These are phyloP conservation scores for Crucibulum laeve DNA, from an alignment of 768 basidiomycete genomes.

Conservation along the genomic window DNA sequence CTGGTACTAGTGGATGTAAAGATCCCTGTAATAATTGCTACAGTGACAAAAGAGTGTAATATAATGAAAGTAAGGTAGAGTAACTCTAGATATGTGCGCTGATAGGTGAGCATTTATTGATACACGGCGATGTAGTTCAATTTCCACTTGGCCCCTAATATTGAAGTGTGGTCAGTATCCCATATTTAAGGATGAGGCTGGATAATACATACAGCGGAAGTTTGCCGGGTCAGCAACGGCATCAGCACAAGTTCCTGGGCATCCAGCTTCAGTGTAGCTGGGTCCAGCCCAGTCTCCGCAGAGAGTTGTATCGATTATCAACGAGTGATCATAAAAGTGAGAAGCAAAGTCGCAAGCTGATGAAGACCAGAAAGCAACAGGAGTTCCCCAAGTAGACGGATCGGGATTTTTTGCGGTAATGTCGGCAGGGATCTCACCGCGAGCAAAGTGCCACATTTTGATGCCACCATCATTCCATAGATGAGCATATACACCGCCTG, in stretches of 20 bases:
- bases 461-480: conserved; percentile 53
- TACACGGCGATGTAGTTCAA: too few species aligned
- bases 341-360: conserved; percentile 40
- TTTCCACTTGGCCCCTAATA: too few species aligned
- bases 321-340: conserved; percentile 49
- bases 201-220: conserved; percentile 32
- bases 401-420: conserved; percentile 39
- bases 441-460: conserved; percentile 52
- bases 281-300: conserved; percentile 43
- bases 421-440: conserved; percentile 45
- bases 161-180: too few species aligned
- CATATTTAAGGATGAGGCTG: conserved; percentile 1
- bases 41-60: too few species aligned
- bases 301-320: conserved; percentile 43
- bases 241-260: conserved; percentile 41
- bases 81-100: too few species aligned
- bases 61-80: too few species aligned
- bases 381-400: conserved; percentile 47
- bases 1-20: too few species aligned
- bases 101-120: too few species aligned
- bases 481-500: conserved; percentile 55
- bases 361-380: conserved; percentile 48
- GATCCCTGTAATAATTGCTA: too few species aligned
- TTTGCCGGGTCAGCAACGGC: conserved; percentile 55
- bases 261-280: conserved; percentile 28